Conservation (phyloP, 192 early-diverging fungal species). For the Kickxella alabastrina region DNA sequence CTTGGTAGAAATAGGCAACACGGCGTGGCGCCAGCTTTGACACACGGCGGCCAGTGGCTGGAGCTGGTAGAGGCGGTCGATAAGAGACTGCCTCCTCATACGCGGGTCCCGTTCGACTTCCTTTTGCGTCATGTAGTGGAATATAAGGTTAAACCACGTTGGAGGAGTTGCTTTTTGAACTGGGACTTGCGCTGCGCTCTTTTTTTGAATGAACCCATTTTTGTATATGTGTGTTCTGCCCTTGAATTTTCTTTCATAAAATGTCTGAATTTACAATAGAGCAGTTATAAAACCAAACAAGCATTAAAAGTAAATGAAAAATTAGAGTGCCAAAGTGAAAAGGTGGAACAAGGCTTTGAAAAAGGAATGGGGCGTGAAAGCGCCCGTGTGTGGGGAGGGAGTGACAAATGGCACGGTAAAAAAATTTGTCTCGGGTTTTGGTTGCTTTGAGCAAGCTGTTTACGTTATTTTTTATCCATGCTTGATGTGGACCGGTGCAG, state of each 20-base stretch:
- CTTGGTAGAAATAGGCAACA: constrained; percentile 33
- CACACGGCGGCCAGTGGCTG: constrained; percentile 38
- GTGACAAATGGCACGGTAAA: no score
- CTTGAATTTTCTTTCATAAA: background rate
- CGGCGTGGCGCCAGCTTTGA: constrained; percentile 21
- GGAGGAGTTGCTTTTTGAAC: background rate
- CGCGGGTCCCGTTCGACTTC: background rate
- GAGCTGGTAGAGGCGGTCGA: constrained; percentile 9
- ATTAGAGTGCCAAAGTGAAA: background rate
- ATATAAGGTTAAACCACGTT: constrained; percentile 14
- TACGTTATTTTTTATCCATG: no score
- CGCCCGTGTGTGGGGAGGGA: no score
- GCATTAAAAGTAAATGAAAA: background rate
- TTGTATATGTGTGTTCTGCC: no score
- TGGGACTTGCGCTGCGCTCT: background rate
- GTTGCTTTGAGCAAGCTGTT: no score
- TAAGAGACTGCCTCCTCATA: constrained; percentile 2
- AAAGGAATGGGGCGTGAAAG: no score
- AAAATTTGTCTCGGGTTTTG: no score
- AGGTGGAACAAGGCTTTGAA: no score
- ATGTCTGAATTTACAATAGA: no score
- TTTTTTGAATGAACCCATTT: constrained; percentile 1
- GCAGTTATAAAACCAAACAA: background rate
- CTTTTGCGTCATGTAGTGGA: constrained; percentile 9
- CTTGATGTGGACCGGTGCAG: no score